Percentiles rank a stretch among this genome's conserved stretches.
Conservation (phyloP, 2,329 filamentous ascomycete species). For the Aspergillus eucalypticola region DNA sequence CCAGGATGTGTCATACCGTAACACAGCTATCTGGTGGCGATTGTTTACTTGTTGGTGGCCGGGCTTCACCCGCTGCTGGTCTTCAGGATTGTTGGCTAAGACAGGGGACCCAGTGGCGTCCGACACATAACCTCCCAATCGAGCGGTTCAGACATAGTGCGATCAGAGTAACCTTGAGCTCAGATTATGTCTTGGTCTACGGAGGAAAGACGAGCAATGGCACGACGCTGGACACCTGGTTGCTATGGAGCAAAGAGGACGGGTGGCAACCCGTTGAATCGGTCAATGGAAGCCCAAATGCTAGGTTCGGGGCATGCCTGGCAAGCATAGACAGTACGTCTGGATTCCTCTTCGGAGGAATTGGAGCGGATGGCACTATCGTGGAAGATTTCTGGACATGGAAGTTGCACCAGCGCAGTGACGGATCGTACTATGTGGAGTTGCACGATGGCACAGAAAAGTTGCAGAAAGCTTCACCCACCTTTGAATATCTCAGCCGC, state of each 20-base stretch:
- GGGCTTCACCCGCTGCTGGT: constrained; percentile 70
- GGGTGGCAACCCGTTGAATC: constrained; percentile 54
- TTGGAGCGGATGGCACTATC: constrained; percentile 64
- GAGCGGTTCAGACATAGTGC: constrained; percentile 75
- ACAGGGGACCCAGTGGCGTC: constrained; percentile 63
- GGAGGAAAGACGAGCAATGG: constrained; percentile 61
- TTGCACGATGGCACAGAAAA: constrained; percentile 28
- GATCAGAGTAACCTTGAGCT: constrained; percentile 45
- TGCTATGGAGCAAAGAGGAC: constrained; percentile 53
- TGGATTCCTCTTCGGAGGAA: constrained; percentile 73
- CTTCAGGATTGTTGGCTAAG: constrained; percentile 76
- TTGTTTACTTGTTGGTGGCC: constrained; percentile 71
- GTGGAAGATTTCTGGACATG: constrained; percentile 66
- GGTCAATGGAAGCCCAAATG: constrained; percentile 41
- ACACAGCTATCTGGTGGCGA: constrained; percentile 62
- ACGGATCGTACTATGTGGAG: constrained; percentile 30
- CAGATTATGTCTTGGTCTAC: constrained; percentile 56
- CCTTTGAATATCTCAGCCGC: constrained; percentile 38
- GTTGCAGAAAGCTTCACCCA: constrained; percentile 26
- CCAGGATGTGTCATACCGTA: constrained; percentile 73
- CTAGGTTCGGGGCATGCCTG: constrained; percentile 60
- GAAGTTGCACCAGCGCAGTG: constrained; percentile 51
- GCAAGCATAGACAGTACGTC: constrained; percentile 40
- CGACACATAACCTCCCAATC: constrained; percentile 64
- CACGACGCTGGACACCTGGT: constrained; percentile 53